Percentiles rank a stretch among this genome's conserved stretches.
Evolutionary conservation across 2,329 filamentous ascomycete genomes (phyloP).

Genomic region (Fusarium chaquense): DNA sequence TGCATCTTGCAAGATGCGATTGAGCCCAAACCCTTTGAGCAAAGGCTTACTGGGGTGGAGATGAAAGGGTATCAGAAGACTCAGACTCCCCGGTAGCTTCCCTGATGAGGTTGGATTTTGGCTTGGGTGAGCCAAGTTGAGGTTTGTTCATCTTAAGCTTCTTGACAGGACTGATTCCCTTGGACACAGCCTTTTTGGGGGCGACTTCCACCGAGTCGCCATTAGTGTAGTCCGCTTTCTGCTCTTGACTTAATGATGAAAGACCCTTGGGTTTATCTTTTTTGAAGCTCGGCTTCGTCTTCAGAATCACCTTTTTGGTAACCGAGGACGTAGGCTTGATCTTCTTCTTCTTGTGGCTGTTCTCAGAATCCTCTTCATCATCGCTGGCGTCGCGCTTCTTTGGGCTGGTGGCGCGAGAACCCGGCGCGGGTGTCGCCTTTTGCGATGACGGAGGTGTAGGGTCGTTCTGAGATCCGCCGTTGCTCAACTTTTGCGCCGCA

Average conservation of each 20-base stretch:
- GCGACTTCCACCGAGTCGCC: constrained; percentile 49
- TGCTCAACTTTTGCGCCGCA: constrained; percentile 73
- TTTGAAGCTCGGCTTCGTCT: constrained; percentile 63
- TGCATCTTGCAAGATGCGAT: constrained; percentile 7
- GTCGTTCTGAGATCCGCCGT: constrained; percentile 67
- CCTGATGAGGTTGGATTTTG: constrained; percentile 59
- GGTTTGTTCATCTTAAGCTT: constrained; percentile 61
- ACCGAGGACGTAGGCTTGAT: constrained; percentile 57
- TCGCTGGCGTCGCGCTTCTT: constrained; percentile 69
- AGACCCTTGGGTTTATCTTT: constrained; percentile 68
- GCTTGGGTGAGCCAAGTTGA: constrained; percentile 61
- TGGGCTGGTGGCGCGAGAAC: constrained; percentile 66
- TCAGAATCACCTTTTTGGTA: constrained; percentile 68
- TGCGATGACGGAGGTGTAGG: constrained; percentile 72
- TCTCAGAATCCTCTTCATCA: constrained; percentile 66
- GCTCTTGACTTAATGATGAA: constrained; percentile 64
- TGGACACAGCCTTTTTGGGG: constrained; percentile 53
- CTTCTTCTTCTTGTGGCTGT: constrained; percentile 69
- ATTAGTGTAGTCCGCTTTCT: constrained; percentile 53
- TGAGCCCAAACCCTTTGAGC: background rate
- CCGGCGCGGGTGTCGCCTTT: constrained; percentile 70
- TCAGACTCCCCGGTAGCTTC: constrained; percentile 66
- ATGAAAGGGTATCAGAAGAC: constrained; percentile 68
- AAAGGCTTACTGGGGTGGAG: constrained; percentile 56
- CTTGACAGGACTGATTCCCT: constrained; percentile 57